Base-by-base conservation (phyloP, 192 early-diverging fungal species). In the Mortierella hygrophila region DNA sequence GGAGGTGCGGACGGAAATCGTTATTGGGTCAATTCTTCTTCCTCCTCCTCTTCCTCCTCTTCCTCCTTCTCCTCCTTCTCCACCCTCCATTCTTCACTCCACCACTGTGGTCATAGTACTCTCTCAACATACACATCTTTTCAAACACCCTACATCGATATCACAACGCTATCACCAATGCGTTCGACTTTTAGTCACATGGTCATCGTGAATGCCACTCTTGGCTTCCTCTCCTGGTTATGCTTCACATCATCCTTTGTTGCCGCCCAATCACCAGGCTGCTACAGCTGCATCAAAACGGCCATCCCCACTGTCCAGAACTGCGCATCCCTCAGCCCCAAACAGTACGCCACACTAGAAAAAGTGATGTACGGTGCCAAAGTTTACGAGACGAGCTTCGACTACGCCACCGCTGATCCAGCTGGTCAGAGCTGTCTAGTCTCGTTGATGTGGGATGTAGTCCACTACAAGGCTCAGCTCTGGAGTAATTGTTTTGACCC, bases 391-490 rank as follows among this genome's bases (percentile, higher is more conserved):
- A 76, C 42, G 15, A 23, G 44, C 13, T 23, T 26, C 3, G 6
- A 26, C 11, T 75, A 69, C 72, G 23, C 20, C 1, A 32, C 20
- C n/a, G 26, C 3, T 20, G 82, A 84, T 21, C 82, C 82, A 7
- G 54, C 16, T 4, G 77, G n/a, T 26, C 75, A 79, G 4, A 15
- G 20, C 1, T 84, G 82, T 41, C 26, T 84, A 21, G 29, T 23
- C 7, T 60, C 77, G 2, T 20, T 84, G 41, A 84, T 84, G 82
- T 84, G 82, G 82, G 82, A 84, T 37, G 38, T 78, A 13, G 77
- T 84, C 44, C 40, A 79, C 26, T 84, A 84, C 68, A 75, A 70
- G 72, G 82, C 72, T 6, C 52, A 40, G 37, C 68, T 84, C 47
- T 84, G 82, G 82, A 37, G 76, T 52, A 7, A 42, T 4, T 84